Evolutionary conservation across 2,329 filamentous ascomycete genomes (phyloP), one percentile per base, ranked within the genome.

Genomic region (Colletotrichum agaves): DNA sequence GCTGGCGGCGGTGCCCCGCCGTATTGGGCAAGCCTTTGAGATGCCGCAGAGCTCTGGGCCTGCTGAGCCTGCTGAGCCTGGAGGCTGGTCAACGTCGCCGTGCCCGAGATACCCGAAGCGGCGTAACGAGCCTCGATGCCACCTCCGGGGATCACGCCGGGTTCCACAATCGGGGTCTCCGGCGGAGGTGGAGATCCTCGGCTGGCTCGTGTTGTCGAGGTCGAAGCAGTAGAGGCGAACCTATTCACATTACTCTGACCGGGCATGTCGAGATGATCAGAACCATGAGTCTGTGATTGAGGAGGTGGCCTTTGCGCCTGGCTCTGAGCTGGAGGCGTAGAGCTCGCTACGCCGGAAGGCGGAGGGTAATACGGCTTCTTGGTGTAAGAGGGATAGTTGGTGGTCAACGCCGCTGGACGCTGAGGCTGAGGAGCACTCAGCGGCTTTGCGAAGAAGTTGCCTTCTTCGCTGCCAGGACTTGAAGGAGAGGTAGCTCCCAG

Each of bases 171-270:
- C 35, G 96, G 93, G 0, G 96, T 98, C 78, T 98, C 95, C 8
- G 96, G 96, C 1, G 96, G 96, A 4, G 96, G 95, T 5, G 96
- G 96, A 31, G 95, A 98, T 47, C 96, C 96, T 73, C 96, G 88
- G 75, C 92, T 94, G 19, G 96, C 96, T 71, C 93, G 90, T 2
- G 95, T 98, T 1, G 96, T 99, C 2, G 94, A 97, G 12, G 90
- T 97, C 0, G 96, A 98, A 13, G 95, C 94, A 7, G 93, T 97
- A 2, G 95, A 98, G 11, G 86, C 84, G 71, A 90, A 89, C 49
- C 89, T 84, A 74, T 87, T 90, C 70, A 91, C 85, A 33, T 82
- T 81, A 57, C 74, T 80, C n/a, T 85, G 82, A 37, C 66, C 55
- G n/a, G 80, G 77, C 75, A 81, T 80, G 47, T 76, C 77, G 52